Percentiles rank a stretch among this genome's conserved stretches.
Evolutionary conservation across 2,329 filamentous ascomycete genomes (phyloP).

Genomic region (Xylariales sp.): DNA sequence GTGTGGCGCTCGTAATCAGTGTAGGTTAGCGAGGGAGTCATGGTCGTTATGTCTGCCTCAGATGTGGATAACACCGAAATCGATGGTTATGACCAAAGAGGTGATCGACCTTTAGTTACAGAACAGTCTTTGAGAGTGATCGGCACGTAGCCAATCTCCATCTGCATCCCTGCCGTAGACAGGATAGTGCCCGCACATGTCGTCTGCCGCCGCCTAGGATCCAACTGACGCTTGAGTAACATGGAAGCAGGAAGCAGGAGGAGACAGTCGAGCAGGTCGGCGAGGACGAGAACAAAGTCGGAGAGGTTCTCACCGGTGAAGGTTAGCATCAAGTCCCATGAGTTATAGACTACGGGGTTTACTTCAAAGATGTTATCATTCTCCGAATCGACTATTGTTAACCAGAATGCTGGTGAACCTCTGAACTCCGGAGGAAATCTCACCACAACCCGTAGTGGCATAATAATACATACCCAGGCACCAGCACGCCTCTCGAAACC

Average conservation of each 20-base stretch:
- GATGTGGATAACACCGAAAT: too few species aligned
- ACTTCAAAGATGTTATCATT: not conserved
- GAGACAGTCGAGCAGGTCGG: constrained; percentile 53
- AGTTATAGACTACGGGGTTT: too few species aligned
- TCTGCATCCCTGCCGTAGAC: not conserved
- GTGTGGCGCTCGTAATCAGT: too few species aligned
- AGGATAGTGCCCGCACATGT: too few species aligned
- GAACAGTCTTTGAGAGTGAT: too few species aligned
- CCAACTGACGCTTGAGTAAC: constrained; percentile 78
- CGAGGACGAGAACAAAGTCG: constrained; percentile 46
- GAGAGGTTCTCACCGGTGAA: constrained; percentile 53
- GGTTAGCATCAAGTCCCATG: too few species aligned
- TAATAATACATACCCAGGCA: not conserved
- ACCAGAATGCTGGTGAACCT: not conserved
- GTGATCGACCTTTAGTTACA: too few species aligned
- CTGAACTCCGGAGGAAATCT: not conserved
- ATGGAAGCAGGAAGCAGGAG: constrained; percentile 56
- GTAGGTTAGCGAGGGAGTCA: too few species aligned
- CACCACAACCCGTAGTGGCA: not conserved
- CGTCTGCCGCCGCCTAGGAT: constrained; percentile 79
- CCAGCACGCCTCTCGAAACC: too few species aligned
- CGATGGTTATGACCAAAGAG: too few species aligned
- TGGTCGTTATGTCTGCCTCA: too few species aligned
- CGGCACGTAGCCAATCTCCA: not conserved
- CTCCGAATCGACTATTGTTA: not conserved